These are phyloP conservation scores for Komagataella pastoris DNA, from an alignment of 805 yeast species.

Conservation along the genomic window DNA sequence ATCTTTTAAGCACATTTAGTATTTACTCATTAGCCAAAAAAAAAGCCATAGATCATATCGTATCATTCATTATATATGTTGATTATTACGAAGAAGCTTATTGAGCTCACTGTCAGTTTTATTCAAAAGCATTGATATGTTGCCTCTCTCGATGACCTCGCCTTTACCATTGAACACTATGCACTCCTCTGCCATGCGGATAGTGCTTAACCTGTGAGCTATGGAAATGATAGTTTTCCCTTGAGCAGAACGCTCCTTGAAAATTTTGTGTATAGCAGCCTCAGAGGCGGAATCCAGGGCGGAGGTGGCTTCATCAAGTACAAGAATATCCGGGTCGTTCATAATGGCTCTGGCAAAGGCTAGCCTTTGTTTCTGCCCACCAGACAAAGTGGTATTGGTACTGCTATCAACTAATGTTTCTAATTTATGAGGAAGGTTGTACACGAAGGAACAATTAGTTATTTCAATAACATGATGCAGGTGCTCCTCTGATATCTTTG, in stretches of 20 bases:
- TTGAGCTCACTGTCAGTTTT: conserved; percentile 32
- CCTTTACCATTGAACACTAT: conserved; percentile 65
- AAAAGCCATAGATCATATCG: not conserved
- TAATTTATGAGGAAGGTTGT: conserved; percentile 67
- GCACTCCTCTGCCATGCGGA: conserved; percentile 67
- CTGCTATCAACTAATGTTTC: conserved; percentile 72
- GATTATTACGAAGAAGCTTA: conserved; percentile 22
- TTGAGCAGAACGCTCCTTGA: conserved; percentile 37
- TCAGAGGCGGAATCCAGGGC: conserved; percentile 87
- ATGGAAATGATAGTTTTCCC: conserved; percentile 73
- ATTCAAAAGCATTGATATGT: conserved; percentile 35
- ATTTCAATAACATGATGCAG: conserved; percentile 44
- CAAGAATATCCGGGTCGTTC: conserved; percentile 64
- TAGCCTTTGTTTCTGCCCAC: conserved; percentile 90
- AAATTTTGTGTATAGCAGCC: conserved; percentile 66
- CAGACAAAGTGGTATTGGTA: conserved; percentile 78
- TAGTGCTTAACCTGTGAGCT: conserved; percentile 86
- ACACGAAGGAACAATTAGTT: conserved; percentile 69
- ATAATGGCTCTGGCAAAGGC: conserved; percentile 84
- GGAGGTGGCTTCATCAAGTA: conserved; percentile 90
- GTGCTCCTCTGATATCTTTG: conserved; percentile 31
- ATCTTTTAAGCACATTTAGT: not conserved
- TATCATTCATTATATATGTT: conserved; percentile 1
- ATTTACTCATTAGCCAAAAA: not conserved
- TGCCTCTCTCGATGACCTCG: conserved; percentile 59